Base-by-base conservation (phyloP, 2,329 filamentous ascomycete species). In the Aspergillus piperis region DNA sequence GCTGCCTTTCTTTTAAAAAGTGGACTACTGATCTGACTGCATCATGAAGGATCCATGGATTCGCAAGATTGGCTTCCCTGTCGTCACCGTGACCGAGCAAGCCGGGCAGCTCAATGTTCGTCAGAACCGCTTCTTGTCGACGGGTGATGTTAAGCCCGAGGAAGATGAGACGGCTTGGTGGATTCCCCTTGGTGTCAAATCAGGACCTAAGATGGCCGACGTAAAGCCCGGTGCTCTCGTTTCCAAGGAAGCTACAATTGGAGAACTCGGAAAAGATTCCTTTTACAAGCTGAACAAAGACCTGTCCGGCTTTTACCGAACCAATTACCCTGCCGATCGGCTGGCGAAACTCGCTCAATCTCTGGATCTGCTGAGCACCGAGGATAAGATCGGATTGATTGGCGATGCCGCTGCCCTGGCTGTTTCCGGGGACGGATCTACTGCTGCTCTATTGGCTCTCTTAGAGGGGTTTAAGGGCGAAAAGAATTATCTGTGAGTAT, bases 281-380 rank as follows among this genome's bases (percentile, higher is more conserved):
- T 97, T 96, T 76, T 99, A 98, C 81, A 96, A 96, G 80, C 83
- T 99, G 70, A 99, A 99, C 81, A 88, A 89, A 62, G 87, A 94
- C 58, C 90, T 94, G 60, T 92, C 89, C 54, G 94, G 92, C 25
- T 97, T 90, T 78, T 98, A 96, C 80, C 87, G 93, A 62, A 95
- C 94, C 52, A 96, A 96, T 78, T 96, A 98, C 73, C 92, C 95
- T 5, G 88, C 91, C n/a, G 83, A 86, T 64, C 88, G 94, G 51
- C 84, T 99, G 42, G 86, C 85, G 41, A 92, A 92, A 78, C 87
- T 99, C 23, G 90, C 91, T 60, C 84, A 87, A 56, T 88, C 91
- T 68, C 88, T 92, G 15, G 84, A 90, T 66, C 87, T 88, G 67
- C 83, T 99, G 23, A 90, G 84, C 64, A 88, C 90, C 5, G 87